Conservation (phyloP, 306 rosid species). For the Prunus armeniaca region DNA sequence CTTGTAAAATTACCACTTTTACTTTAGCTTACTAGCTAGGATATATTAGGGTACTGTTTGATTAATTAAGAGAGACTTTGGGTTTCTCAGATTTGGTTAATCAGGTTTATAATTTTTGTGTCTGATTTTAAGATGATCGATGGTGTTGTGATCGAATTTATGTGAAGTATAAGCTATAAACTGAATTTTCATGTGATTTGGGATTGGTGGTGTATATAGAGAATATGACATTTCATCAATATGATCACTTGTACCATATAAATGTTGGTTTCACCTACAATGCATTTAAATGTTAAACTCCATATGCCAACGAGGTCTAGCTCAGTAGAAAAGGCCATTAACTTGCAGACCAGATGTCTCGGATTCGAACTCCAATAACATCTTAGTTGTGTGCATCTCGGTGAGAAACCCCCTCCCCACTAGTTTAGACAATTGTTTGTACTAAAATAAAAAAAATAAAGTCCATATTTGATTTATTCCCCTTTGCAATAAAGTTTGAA, state of each 20-base stretch:
- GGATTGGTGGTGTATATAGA: neutral
- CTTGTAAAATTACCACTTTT: slow-evolving; percentile 36
- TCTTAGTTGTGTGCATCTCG: too few species aligned
- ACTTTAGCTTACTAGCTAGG: slow-evolving; percentile 23
- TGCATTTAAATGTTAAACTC: too few species aligned
- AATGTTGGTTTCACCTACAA: neutral
- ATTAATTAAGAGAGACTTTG: neutral
- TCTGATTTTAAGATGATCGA: neutral
- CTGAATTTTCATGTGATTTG: slow-evolving; percentile 10
- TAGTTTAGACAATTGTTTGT: too few species aligned
- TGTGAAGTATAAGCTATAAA: slow-evolving; percentile 1
- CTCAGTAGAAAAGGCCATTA: too few species aligned
- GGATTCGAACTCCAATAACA: too few species aligned
- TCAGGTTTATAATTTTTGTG: neutral
- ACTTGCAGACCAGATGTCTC: too few species aligned
- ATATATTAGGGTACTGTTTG: slow-evolving; percentile 5
- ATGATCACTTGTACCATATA: neutral
- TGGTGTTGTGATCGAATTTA: slow-evolving; percentile 1
- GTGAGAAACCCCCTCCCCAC: too few species aligned
- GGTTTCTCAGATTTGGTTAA: neutral
- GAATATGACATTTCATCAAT: slow-evolving; percentile 23
- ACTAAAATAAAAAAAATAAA: too few species aligned
- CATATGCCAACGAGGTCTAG: too few species aligned
- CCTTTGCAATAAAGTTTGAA: too few species aligned
- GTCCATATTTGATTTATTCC: too few species aligned